Evolutionary conservation across 1,284 basidiomycete genomes (phyloP), one percentile per base, ranked within the genome.

Genomic region (Cerioporus squamosus): DNA sequence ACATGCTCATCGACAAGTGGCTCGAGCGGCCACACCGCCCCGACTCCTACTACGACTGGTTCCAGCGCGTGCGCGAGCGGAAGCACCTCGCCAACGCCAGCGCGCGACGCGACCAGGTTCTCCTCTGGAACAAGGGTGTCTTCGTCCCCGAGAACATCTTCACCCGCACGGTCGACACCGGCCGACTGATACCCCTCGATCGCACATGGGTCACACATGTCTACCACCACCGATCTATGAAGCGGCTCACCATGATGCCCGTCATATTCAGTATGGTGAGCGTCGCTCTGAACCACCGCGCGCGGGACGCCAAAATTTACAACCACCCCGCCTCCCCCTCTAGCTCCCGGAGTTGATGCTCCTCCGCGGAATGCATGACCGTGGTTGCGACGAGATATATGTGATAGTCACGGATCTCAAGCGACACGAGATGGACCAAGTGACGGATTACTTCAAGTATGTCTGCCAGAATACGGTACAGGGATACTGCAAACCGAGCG

Each of bases 1-100:
- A 88, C 75, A 80, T 85, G 74, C 82, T 90, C 64, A 90, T 90
- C 74, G 87, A 90, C 79, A 88, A 86, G 72, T 90, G 88, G 88
- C 84, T 90, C 47, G 87, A 90, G 69, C 64, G 67, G 5, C 67
- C 67, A 7, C 87, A 90, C 68, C 82, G 82, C 67, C 85, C 87
- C 63, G 85, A 89, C 74, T 79, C 84, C 51, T 90, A 90, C 69
- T 82, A 84, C 72, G 86, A 89, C 58, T 90, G 88, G 88, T 90
- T 90, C 65, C 78, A 79, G 61, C 83, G 82, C 58, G 81, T 88
- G 23, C 78, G 88, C 51, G 85, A 88, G 65, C 79, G 85, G 56
- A 85, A 81, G 65, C 83, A 88, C 62, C 78, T 75, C 23, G 66
- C 66, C 50, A 60, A 62, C 46, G 55, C 80, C 49, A 56, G 57